Percentiles rank a stretch among this genome's conserved stretches.
Evolutionary conservation across 2,329 filamentous ascomycete genomes (phyloP).

Genomic region (Xylariaceae sp.): DNA sequence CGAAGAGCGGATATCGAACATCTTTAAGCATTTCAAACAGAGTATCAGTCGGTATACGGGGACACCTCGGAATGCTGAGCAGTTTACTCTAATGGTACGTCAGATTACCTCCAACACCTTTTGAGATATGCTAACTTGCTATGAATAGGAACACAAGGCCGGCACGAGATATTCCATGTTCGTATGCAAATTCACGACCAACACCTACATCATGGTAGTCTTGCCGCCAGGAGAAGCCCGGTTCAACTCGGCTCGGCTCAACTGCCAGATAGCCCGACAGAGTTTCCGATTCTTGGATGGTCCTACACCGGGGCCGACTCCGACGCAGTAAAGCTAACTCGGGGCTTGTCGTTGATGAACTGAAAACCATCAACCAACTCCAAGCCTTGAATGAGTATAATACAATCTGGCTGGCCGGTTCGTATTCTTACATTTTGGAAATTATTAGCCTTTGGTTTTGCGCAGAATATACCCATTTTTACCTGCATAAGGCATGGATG

Average conservation of each 20-base stretch:
- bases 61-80: constrained; percentile 73
- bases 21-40: constrained; percentile 98
- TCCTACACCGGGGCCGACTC: constrained; percentile 32
- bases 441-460: too few relatives aligned
- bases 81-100: constrained; percentile 63
- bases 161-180: constrained; percentile 81
- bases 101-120: background rate
- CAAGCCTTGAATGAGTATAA: too few relatives aligned
- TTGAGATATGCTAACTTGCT: constrained; percentile 13
- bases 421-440: too few relatives aligned
- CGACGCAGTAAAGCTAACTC: constrained; percentile 5
- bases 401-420: too few relatives aligned
- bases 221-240: constrained; percentile 85
- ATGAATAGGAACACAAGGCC: constrained; percentile 61
- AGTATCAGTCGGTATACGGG: constrained; percentile 68
- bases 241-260: constrained; percentile 85
- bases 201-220: constrained; percentile 91
- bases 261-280: constrained; percentile 79
- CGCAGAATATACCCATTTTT: too few relatives aligned
- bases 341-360: background rate
- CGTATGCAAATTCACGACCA: constrained; percentile 91
- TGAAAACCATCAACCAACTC: background rate
- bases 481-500: too few relatives aligned
- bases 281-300: constrained; percentile 68
- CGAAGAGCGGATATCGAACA: constrained; percentile 90